phyloP scores from a whole-genome alignment of 2,329 filamentous ascomycete genomes.

The Ophiocordyceps sinensis region DNA sequence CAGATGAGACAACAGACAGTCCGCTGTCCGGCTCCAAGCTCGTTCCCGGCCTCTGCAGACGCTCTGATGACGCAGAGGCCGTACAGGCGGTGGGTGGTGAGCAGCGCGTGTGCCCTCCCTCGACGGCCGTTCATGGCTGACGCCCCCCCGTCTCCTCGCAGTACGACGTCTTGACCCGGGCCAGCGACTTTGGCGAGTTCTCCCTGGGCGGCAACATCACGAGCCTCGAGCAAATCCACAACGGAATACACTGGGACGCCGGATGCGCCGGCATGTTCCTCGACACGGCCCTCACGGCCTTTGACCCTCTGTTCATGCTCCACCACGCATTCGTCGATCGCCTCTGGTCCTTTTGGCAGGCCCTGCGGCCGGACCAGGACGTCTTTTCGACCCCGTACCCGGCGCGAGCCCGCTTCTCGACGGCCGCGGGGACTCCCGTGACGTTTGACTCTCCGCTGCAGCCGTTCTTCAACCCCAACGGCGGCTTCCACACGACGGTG shows the following conservation, averaged over 20 bases:
- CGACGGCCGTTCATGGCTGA: background rate
- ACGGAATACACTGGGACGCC: slow-evolving; percentile 24
- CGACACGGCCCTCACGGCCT: slow-evolving; percentile 22
- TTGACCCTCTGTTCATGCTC: slow-evolving; percentile 33
- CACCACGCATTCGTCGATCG: slow-evolving; percentile 47
- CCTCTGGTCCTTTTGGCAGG: slow-evolving; percentile 43
- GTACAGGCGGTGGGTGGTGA: slow-evolving; percentile 26
- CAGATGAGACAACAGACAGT: slow-evolving; percentile 20
- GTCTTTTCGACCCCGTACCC: slow-evolving; percentile 20
- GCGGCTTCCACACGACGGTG: slow-evolving; percentile 18
- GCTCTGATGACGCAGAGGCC: slow-evolving; percentile 13
- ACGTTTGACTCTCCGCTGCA: slow-evolving; percentile 28
- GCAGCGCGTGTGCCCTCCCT: slow-evolving; percentile 3
- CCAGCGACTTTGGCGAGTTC: slow-evolving; percentile 19
- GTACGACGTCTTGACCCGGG: slow-evolving; percentile 26
- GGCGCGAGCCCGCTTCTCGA: slow-evolving; percentile 23
- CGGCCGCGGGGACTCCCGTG: slow-evolving; percentile 23
- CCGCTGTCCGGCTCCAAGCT: slow-evolving; percentile 21
- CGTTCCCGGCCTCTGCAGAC: slow-evolving; percentile 26
- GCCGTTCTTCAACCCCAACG: slow-evolving; percentile 29
- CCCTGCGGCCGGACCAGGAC: slow-evolving; percentile 20
- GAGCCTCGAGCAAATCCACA: slow-evolving; percentile 29
- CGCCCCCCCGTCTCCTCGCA: slow-evolving; percentile 4
- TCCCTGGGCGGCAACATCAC: slow-evolving; percentile 18
- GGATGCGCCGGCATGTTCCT: slow-evolving; percentile 26